Evolutionary conservation across 2,329 filamentous ascomycete species (phyloP).

Genomic region (Pseudogymnoascus sp.): DNA sequence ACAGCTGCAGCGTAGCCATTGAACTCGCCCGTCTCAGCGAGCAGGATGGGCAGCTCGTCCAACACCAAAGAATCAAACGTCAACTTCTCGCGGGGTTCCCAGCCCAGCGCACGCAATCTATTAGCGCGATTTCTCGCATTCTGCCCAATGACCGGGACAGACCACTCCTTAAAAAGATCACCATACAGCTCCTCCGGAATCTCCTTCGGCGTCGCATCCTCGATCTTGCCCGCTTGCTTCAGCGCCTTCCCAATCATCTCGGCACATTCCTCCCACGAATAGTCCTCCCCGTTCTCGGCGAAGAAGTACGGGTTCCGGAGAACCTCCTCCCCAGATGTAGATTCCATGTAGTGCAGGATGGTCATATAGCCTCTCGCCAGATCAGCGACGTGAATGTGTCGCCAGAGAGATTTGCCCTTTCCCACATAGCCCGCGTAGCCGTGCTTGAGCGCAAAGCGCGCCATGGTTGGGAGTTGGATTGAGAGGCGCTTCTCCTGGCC

Average conservation of each 20-base stretch:
- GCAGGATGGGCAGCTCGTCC: constrained; percentile 36
- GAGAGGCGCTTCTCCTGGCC: constrained; percentile 34
- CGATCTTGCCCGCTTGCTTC: constrained; percentile 31
- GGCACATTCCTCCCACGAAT: constrained; percentile 36
- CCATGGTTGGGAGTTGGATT: constrained; percentile 40
- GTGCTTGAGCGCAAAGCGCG: constrained; percentile 33
- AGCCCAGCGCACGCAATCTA: constrained; percentile 37
- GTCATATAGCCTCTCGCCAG: constrained; percentile 37
- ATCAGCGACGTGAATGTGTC: constrained; percentile 39
- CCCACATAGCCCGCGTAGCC: constrained; percentile 34
- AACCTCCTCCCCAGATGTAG: constrained; percentile 24
- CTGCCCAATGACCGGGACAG: constrained; percentile 32
- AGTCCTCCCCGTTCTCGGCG: constrained; percentile 37
- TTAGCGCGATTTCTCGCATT: constrained; percentile 37
- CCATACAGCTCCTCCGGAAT: constrained; percentile 32
- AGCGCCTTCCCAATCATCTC: constrained; percentile 32
- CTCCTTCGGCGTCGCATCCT: constrained; percentile 30
- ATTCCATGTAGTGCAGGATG: constrained; percentile 38
- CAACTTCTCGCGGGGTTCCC: constrained; percentile 37
- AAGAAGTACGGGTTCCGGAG: constrained; percentile 42
- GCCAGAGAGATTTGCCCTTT: constrained; percentile 34
- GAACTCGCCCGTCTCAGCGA: constrained; percentile 25
- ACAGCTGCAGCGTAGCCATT: constrained; percentile 14
- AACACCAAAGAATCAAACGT: constrained; percentile 32
- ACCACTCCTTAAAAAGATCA: constrained; percentile 34